Conservation (phyloP, 208 protist species). For the Acanthamoeba lugdunensis region DNA sequence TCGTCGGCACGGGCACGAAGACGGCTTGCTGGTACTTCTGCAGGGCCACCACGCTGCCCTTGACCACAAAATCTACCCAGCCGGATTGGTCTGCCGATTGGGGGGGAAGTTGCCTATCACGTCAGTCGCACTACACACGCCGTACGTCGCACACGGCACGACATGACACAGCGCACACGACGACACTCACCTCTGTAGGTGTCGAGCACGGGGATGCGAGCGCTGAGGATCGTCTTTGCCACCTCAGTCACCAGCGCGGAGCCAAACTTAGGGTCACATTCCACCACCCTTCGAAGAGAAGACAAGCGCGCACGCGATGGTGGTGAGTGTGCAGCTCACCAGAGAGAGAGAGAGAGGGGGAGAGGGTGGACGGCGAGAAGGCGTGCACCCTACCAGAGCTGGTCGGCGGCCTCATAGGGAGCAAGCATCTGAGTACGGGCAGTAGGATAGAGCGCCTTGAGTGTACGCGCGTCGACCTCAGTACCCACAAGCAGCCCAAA, state of each 20-base stretch:
- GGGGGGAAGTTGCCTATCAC: not conserved
- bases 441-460: not conserved
- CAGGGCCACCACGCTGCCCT: conserved; percentile 2
- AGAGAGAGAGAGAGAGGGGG: too few relatives aligned
- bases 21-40: not conserved
- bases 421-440: not conserved
- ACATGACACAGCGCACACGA: not conserved
- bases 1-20: not conserved
- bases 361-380: not conserved
- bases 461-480: not conserved
- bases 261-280: not conserved
- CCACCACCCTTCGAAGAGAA: not conserved
- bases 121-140: too few relatives aligned
- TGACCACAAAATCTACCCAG: conserved; percentile 6
- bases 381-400: not conserved
- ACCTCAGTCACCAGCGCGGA: not conserved
- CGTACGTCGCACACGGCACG: not conserved
- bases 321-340: not conserved
- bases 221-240: not conserved
- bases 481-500: not conserved
- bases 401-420: not conserved
- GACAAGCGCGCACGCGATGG: not conserved
- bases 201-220: conserved; percentile 3
- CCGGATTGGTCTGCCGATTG: not conserved
- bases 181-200: not conserved